A percentile compares a stretch with the other conserved stretches of the same genome.
phyloP scores from a whole-genome alignment of 768 basidiomycete species.

The Tricholoma terreum region DNA sequence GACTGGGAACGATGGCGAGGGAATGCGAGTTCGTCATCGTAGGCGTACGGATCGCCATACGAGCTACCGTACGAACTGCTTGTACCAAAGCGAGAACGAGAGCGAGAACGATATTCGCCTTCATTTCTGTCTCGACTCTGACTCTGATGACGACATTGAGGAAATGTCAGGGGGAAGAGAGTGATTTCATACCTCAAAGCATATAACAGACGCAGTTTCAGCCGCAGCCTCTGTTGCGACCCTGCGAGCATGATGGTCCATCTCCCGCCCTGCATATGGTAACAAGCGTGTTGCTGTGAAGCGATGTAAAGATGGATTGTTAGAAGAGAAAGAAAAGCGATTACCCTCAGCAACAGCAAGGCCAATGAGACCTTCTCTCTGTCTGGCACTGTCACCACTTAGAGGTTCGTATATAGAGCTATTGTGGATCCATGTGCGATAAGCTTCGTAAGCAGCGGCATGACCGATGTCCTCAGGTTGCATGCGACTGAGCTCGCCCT shows the following conservation, averaged over 20 bases:
- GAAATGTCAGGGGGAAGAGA: background rate
- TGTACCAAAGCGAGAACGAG: conserved; percentile 19
- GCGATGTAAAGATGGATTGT: conserved; percentile 5
- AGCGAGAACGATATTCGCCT: conserved; percentile 29
- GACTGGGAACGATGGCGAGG: conserved; percentile 33
- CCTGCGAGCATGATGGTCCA: conserved; percentile 45
- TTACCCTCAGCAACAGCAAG: conserved; percentile 72
- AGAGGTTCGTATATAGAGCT: conserved; percentile 53
- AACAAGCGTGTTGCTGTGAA: conserved; percentile 53
- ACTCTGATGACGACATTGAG: conserved; percentile 22
- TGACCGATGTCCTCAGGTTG: conserved; percentile 64
- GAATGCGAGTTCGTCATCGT: conserved; percentile 31
- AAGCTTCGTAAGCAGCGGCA: conserved; percentile 77
- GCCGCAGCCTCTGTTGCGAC: conserved; percentile 65
- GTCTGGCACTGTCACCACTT: conserved; percentile 54
- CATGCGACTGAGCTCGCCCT: conserved; percentile 53
- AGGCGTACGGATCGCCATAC: conserved; percentile 38
- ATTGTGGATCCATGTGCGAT: conserved; percentile 63
- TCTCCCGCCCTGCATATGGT: conserved; percentile 42
- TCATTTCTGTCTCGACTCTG: conserved; percentile 34
- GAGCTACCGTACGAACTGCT: conserved; percentile 20
- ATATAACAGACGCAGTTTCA: conserved; percentile 60
- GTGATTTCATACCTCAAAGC: conserved; percentile 41
- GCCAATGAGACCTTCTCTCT: conserved; percentile 64
- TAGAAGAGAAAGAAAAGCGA: conserved; percentile 1